Base-by-base conservation (phyloP, 257 asterid genomes). In the Solanum chmielewskii region DNA sequence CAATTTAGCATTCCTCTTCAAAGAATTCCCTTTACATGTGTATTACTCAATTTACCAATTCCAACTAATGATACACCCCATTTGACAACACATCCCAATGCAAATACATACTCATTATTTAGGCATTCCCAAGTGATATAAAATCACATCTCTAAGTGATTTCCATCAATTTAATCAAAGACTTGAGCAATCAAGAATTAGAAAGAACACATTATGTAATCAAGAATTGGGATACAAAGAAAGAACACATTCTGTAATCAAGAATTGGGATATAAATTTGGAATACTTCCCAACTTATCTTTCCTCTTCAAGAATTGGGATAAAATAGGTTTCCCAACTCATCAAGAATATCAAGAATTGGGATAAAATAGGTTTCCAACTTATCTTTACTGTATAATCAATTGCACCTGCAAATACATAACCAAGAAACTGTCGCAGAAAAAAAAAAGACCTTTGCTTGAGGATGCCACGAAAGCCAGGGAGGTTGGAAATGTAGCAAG, bases 391-490 rank as follows among this genome's bases (percentile, higher is more conserved):
- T 33, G 35, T 33, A 33, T 33, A 33, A 33, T 4, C 35, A 33
- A 33, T 33, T 33, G 5, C 35, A 33, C 35, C 35, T 33, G 35
- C 35, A 33, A 33, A 33, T 33, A 33, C 35, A 33, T 33, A 33
- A 33, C 35, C 35, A 33, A 33, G 35, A 3, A 33, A 33, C 35
- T 33, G 35, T 33, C 35, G 5, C 35, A 33, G 5, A 33, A 5
- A 7, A 23, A 78, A n/a, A 49, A 81, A 29, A 25, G 13, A 95
- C 99, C 99, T 96, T 87, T 93, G 99, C 90, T 96, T 96, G 90
- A 96, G 98, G 87, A 93, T 91, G 62, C 99, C 99, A 45, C 95
- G 91, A 89, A 96, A 96, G 71, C 99, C 98, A 15, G 97, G 98
- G 62, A 95, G 96, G 52, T 88, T 76, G 74, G 99, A 95, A 62